phyloP scores from a whole-genome alignment of 208 protist genomes.

The Leishmania guyanensis region DNA sequence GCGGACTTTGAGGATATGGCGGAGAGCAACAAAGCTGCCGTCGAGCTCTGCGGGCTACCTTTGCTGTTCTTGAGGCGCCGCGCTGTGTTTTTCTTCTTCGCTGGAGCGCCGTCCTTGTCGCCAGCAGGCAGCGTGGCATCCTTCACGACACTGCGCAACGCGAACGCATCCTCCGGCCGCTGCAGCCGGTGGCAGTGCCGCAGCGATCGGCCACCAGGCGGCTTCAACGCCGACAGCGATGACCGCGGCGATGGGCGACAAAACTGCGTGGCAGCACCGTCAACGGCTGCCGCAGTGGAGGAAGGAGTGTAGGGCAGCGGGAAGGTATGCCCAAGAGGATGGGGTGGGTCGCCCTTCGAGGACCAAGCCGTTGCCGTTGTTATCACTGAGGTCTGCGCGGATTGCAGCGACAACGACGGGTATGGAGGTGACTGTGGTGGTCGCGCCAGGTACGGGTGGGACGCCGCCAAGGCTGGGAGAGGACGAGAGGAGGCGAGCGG shows the following conservation, averaged over 20 bases:
- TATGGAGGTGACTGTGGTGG: not conserved
- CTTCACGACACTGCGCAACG: constrained; percentile 22
- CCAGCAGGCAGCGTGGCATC: not conserved
- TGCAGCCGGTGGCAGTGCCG: constrained; percentile 46
- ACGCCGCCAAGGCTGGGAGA: not conserved
- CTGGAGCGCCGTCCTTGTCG: not conserved
- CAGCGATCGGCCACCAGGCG: constrained; percentile 3
- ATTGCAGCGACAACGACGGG: not conserved
- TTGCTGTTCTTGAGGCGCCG: not conserved
- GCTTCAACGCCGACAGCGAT: not conserved
- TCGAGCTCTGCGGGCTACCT: not conserved
- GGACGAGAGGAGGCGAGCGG: not conserved
- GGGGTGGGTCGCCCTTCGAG: not conserved
- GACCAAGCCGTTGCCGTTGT: not conserved
- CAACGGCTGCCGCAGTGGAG: not conserved
- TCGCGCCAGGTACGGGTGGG: not conserved
- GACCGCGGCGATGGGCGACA: not conserved
- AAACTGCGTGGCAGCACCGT: not conserved
- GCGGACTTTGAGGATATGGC: constrained; percentile 6
- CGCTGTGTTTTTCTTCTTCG: not conserved
- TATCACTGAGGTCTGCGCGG: not conserved
- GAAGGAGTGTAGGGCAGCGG: not conserved
- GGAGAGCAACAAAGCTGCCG: constrained; percentile 22
- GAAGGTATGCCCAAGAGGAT: not conserved
- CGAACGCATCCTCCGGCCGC: constrained; percentile 41